Evolutionary conservation across 148 eudicot genomes (phyloP), one percentile per base, ranked within the genome.

Genomic region (Pouteria glomerata): DNA sequence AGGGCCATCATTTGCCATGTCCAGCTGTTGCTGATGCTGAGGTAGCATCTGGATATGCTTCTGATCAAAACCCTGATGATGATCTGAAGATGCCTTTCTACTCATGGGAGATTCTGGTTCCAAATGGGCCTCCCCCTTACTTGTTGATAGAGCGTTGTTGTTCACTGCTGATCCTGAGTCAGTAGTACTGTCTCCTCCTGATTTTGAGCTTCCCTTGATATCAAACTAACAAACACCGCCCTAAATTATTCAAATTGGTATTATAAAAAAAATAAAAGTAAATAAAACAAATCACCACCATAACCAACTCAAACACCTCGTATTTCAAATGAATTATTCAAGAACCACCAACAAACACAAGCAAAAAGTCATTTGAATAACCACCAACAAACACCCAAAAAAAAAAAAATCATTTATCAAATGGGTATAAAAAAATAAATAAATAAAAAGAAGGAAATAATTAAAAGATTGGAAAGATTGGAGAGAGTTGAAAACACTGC

Each of bases 101-200:
- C 65, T 84, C 52, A 85, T 81, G 1, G 98, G 94, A 47, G 98
- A 88, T 55, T 86, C 90, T 42, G 87, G 85, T 31, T 86, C 82
- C 4, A 80, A 57, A 52, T 74, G 82, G 2, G 72, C 79, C 33
- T 86, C 88, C 30, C 81, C 84, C 82, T 81, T 86, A 71, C n/a
- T n/a, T n/a, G 88, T 81, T 62, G 95, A 82, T 41, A 90, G 30
- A 26, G 96, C 82, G 75, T 48, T 12, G 53, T 16, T 48, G 18
- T 90, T 87, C 35, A 86, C 81, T 39, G 77, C 96, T 78, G 93
- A 92, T 47, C 88, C 96, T 74, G 97, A 93, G 76, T 90, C 65
- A 6, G 82, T 85, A 6, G 82, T 85, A 63, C 88, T 86, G 44
- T 80, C 87, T 44, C 78, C 92, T 71, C 89, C 90, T 63, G 96